Evolutionary conservation across 495 filamentous ascomycete genomes (phyloP).

Genomic region (Tuber umbilicatum): DNA sequence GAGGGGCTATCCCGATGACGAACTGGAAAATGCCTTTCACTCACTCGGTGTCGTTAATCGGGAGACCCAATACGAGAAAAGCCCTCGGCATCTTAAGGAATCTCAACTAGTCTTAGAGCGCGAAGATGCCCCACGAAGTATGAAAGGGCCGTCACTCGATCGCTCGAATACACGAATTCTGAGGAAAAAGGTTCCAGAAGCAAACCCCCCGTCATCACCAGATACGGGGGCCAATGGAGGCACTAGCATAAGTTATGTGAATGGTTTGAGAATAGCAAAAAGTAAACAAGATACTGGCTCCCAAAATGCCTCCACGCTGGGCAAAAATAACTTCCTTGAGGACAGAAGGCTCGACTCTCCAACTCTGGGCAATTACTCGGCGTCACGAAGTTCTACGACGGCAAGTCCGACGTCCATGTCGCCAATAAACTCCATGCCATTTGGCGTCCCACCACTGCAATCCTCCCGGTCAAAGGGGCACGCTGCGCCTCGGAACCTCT

Average conservation of each 20-base stretch:
- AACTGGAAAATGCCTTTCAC: not conserved
- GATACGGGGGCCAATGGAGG: not conserved
- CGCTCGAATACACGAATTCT: not conserved
- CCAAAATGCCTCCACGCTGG: not conserved
- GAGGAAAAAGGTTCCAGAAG: slow-evolving; percentile 3
- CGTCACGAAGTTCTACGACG: not conserved
- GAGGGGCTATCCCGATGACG: not conserved
- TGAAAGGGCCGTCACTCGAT: not conserved
- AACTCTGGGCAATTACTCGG: not conserved
- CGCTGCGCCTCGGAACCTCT: not conserved
- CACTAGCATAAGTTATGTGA: not conserved
- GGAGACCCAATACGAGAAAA: not conserved
- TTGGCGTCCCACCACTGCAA: not conserved
- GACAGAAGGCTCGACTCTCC: not conserved
- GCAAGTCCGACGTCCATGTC: not conserved
- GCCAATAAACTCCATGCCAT: not conserved
- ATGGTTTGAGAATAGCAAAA: not conserved
- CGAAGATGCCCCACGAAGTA: not conserved
- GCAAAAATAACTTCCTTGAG: not conserved
- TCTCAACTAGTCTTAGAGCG: not conserved
- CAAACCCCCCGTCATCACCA: not conserved
- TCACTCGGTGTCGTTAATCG: not conserved
- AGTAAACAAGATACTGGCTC: not conserved
- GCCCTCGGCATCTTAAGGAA: not conserved
- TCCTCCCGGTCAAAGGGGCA: not conserved